A percentile compares a stretch with the other conserved stretches of the same genome.
These are phyloP conservation scores for Aegilops longissima DNA, from an alignment of 176 grass and related monocot genomes.

Conservation along the genomic window DNA sequence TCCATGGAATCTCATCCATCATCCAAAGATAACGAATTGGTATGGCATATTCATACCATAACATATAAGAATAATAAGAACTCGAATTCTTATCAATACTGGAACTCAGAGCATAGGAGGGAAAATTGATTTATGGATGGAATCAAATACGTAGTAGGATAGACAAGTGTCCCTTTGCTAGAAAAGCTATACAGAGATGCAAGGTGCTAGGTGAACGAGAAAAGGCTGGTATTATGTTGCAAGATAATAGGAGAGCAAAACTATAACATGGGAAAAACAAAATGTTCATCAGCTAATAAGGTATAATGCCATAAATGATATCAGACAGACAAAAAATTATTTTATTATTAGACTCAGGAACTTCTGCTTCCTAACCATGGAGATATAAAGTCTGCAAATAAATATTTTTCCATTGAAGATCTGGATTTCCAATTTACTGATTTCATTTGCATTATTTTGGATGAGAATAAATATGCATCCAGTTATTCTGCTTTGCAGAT, in stretches of 20 bases:
- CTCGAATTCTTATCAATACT: no score
- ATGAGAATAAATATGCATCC: not conserved
- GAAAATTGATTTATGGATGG: no score
- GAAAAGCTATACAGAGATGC: no score
- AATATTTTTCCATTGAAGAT: not conserved
- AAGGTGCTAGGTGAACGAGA: not conserved
- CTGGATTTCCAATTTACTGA: not conserved
- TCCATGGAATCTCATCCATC: no score
- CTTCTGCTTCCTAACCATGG: not conserved
- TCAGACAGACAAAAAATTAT: not conserved
- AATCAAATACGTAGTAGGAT: no score
- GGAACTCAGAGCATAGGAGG: no score
- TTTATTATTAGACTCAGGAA: not conserved
- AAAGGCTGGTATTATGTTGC: not conserved
- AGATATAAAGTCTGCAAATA: conserved; percentile 17
- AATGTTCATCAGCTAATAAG: conserved; percentile 23
- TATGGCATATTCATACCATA: no score
- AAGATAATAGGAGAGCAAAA: not conserved
- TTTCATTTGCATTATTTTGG: not conserved
- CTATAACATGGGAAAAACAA: not conserved
- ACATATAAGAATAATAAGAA: no score
- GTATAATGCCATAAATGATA: not conserved
- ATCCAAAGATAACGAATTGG: no score
- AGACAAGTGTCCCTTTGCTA: no score
- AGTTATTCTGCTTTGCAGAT: not conserved